These are phyloP conservation scores for Phytophthora pseudosyringae DNA, from an alignment of 352 stramenopile genomes.

Conservation along the genomic window DNA sequence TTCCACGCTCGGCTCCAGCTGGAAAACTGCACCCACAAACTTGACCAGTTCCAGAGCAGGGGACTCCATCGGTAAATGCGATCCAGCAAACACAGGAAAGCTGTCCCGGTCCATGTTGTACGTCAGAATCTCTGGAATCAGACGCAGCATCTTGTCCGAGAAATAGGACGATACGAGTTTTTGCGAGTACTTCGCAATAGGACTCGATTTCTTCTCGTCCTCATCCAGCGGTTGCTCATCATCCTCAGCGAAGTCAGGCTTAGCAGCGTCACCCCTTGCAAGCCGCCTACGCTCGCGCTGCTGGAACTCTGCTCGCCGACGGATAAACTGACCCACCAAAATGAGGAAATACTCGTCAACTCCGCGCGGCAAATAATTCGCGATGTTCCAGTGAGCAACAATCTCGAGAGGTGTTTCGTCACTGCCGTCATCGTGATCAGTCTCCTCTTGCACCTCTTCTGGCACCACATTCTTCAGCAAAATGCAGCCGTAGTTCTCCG, in stretches of 20 bases:
- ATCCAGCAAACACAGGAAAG: conserved; percentile 89
- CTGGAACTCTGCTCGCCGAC: conserved; percentile 70
- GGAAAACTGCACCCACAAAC: conserved; percentile 92
- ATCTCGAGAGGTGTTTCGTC: conserved; percentile 60
- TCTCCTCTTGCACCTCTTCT: conserved; percentile 38
- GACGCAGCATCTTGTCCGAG: conserved; percentile 75
- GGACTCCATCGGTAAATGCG: conserved; percentile 80
- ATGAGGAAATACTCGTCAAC: conserved; percentile 90
- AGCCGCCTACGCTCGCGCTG: conserved; percentile 36
- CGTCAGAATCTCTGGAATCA: conserved; percentile 79
- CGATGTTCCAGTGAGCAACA: conserved; percentile 91
- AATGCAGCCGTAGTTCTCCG: conserved; percentile 96
- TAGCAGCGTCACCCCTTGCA: conserved; percentile 19
- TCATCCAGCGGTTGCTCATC: conserved; percentile 53
- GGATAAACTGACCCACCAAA: conserved; percentile 91
- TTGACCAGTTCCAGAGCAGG: conserved; percentile 98
- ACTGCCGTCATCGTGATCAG: conserved; percentile 30
- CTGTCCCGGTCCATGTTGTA: conserved; percentile 69
- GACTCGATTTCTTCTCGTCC: conserved; percentile 54
- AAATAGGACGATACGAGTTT: conserved; percentile 78
- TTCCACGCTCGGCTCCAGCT: conserved; percentile 93
- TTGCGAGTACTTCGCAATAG: conserved; percentile 76
- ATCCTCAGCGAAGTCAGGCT: conserved; percentile 27
- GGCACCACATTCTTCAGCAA: conserved; percentile 55
- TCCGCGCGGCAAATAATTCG: conserved; percentile 82